Base-by-base conservation (phyloP, 495 filamentous ascomycete species). In the Xanthoparmelia taractica region DNA sequence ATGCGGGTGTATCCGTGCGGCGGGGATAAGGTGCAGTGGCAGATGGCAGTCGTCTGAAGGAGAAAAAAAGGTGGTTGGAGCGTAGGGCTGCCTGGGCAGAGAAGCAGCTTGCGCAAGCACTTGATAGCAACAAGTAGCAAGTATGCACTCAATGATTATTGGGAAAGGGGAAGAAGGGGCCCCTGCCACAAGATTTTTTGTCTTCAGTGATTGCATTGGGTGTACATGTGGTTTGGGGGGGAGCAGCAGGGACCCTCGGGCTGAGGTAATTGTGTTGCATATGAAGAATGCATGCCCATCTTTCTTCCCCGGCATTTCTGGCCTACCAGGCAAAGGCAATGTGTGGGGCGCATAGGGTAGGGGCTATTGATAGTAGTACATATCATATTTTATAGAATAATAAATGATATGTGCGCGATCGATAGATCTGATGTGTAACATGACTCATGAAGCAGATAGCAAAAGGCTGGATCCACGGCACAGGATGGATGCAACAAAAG, bases 21-120 rank as follows among this genome's bases (percentile, higher is more conserved):
- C 50, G 8, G 60, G 38, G 38, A 63, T 63, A 29, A n/a, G 60
- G n/a, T 20, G 34, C 48, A 50, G 55, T 31, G 48, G 11, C 27
- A 15, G 27, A 52, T 52, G 48, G 25, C 27, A 29, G n/a, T 18
- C 6, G n/a, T 18, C 6, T 48, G 8, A 17, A n/a, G 2, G 45
- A 48, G 45, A 48, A 15, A 27, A 6, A 12, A 40, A 8, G 10
- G 13, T 43, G 0, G 13, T 11, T 48, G 29, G 23, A 52, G 0
- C 48, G 27, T 52, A 2, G 25, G 5, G 48, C 27, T 52, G 48
- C 11, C 48, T 29, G 27, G 48, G 11, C 11, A 25, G 6, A 17
- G n/a, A n/a, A n/a, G n/a, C n/a, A n/a, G 0, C 1, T 52, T 4
- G 12, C 25, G 23, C 25, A 11, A 27, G 45, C 23, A 27, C 23